Base-by-base conservation (phyloP, 1,139 yeast genomes). In the Entelexis paramagnoliae region DNA sequence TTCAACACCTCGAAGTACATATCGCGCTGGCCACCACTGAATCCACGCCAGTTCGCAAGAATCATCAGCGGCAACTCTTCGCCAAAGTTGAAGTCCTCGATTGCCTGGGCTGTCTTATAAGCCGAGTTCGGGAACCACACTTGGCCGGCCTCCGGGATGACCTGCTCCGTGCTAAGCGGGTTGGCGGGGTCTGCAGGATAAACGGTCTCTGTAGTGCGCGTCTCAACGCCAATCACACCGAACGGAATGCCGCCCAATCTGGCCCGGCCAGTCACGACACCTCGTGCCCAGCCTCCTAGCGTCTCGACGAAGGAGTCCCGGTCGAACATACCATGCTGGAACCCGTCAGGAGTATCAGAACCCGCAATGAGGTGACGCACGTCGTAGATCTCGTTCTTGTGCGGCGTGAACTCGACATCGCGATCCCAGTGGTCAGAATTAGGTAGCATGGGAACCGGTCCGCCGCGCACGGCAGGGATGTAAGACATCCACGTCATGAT, bases 41-140 rank as follows among this genome's bases (percentile, higher is more conserved):
- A 91, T 66, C 98, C 98, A 81, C 98, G 84, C 98, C 98, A 91
- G 78, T 91, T 91, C 54, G 98, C 98, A 64, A 91, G 73, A 62
- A 91, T 88, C 95, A 91, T 87, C 69, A 91, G 77, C 58, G 98
- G 98, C 64, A 91, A 77, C 70, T 88, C 93, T 71, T 91, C 98
- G 76, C 98, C 98, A 66, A 87, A 76, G 75, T 91, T 91, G 79
- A 91, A 91, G 68, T 91, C 98, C 62, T 83, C 84, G 63, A 91
- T 91, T 26, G 98, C 97, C 75, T 91, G 98, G 6, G 98, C 95
- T 51, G 98, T 91, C 79, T 91, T 91, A 77, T 86, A 91, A 16
- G 98, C 98, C 57, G 96, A 85, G 74, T 91, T 93, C 62, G 98
- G 98, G 75, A 88, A 87, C 98, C 98, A 91, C 60, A 91, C 98